Evolutionary conservation across 2,329 filamentous ascomycete genomes (phyloP).

Genomic region (Bipolaris gigantea): DNA sequence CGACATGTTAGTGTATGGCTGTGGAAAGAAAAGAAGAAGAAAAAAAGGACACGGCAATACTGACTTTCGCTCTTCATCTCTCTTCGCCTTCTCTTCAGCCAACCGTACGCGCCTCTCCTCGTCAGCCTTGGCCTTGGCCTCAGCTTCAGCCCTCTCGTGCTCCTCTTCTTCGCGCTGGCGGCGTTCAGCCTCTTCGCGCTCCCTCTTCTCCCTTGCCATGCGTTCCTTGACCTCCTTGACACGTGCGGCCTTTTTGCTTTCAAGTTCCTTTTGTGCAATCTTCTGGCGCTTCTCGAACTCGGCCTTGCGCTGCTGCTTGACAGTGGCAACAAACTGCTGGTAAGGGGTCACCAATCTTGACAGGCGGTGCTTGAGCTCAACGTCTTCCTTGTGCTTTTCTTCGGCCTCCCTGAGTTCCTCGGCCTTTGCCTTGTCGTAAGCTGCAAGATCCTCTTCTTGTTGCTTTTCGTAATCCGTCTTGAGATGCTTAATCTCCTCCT

Average conservation of each 20-base stretch:
- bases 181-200: slow-evolving; percentile 82
- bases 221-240: slow-evolving; percentile 87
- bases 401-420: slow-evolving; percentile 80
- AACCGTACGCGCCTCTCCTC: slow-evolving; percentile 77
- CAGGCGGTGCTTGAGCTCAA: slow-evolving; percentile 92
- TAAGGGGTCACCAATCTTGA: slow-evolving; percentile 81
- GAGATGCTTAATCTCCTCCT: slow-evolving; percentile 93
- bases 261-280: slow-evolving; percentile 87
- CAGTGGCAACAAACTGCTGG: slow-evolving; percentile 77
- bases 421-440: slow-evolving; percentile 77
- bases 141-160: slow-evolving; percentile 75
- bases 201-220: slow-evolving; percentile 78
- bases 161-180: slow-evolving; percentile 82
- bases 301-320: slow-evolving; percentile 85
- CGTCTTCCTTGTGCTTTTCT: slow-evolving; percentile 86
- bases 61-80: slow-evolving; percentile 62
- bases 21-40: slow-evolving; percentile 7
- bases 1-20: slow-evolving; percentile 38
- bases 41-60: slow-evolving; percentile 34
- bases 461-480: slow-evolving; percentile 82
- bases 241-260: slow-evolving; percentile 85
- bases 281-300: slow-evolving; percentile 95
- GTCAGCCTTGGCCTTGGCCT: slow-evolving; percentile 77
- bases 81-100: slow-evolving; percentile 67
- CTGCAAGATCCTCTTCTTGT: slow-evolving; percentile 72